phyloP scores from a whole-genome alignment of 805 yeast species.

The Metschnikowia rubicola region DNA sequence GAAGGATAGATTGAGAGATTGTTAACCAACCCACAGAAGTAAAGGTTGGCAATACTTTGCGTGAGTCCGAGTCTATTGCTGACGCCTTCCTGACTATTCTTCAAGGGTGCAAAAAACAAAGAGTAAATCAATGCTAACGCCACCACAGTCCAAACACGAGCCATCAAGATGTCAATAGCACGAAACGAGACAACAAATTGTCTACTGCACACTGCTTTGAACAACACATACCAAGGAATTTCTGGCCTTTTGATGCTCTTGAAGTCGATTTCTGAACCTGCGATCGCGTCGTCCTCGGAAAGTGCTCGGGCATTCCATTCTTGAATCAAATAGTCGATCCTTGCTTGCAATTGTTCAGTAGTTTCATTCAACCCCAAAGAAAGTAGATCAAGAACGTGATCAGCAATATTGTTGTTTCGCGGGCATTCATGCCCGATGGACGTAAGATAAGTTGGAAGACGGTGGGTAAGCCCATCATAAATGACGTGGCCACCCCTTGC shows the following conservation, averaged over 20 bases:
- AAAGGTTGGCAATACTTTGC: conserved; percentile 69
- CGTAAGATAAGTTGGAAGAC: conserved; percentile 47
- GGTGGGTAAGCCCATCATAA: conserved; percentile 55
- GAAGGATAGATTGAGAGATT: conserved; percentile 72
- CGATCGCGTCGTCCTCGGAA: background rate
- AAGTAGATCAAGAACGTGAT: conserved; percentile 65
- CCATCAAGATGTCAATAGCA: conserved; percentile 52
- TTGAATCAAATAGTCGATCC: conserved; percentile 26
- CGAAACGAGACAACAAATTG: conserved; percentile 35
- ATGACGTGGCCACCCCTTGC: conserved; percentile 72
- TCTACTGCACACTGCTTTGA: conserved; percentile 30
- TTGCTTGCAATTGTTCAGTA: conserved; percentile 16
- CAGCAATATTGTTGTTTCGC: conserved; percentile 64
- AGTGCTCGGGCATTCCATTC: conserved; percentile 21
- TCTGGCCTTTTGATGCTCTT: conserved; percentile 29
- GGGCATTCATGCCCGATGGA: conserved; percentile 57
- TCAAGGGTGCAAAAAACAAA: conserved; percentile 52
- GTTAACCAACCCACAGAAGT: conserved; percentile 76
- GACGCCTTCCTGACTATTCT: conserved; percentile 45
- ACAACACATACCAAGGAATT: conserved; percentile 24
- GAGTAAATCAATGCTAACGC: conserved; percentile 65
- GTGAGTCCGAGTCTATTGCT: conserved; percentile 69
- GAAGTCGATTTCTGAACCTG: conserved; percentile 17
- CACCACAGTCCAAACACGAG: conserved; percentile 62
- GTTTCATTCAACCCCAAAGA: conserved; percentile 40